phyloP scores from a whole-genome alignment of 805 yeast genomes.

The Barnettozyma salicaria region DNA sequence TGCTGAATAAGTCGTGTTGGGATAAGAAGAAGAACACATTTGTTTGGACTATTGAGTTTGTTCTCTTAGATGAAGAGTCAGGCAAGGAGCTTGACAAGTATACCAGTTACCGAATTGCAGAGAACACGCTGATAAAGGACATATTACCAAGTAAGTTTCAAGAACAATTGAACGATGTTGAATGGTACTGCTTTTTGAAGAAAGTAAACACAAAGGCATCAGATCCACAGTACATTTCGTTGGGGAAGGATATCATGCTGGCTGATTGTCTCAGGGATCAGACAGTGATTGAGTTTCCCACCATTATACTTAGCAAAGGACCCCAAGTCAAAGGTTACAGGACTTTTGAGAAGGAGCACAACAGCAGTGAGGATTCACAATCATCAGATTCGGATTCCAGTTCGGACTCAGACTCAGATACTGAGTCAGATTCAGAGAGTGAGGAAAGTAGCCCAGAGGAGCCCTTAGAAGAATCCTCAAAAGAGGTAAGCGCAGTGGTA shows the following conservation, averaged over 20 bases:
- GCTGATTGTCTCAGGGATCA: conserved; percentile 47
- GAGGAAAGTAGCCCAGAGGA: conserved; percentile 22
- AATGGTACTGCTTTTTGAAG: conserved; percentile 25
- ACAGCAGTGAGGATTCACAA: no score
- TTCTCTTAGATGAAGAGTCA: conserved; percentile 32
- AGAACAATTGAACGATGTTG: conserved; percentile 17
- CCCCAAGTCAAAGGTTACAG: conserved; percentile 26
- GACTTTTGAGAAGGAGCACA: conserved; percentile 9
- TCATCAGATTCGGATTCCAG: no score
- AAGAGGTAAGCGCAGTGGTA: no score
- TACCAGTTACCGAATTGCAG: conserved; percentile 32
- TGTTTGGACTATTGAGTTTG: conserved; percentile 81
- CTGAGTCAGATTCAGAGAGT: conserved; percentile 13
- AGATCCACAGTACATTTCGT: conserved; percentile 33
- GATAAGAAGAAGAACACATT: conserved; percentile 56
- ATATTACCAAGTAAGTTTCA: conserved; percentile 27
- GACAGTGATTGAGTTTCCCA: conserved; percentile 74
- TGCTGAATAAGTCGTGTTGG: conserved; percentile 60
- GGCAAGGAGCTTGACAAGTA: conserved; percentile 29
- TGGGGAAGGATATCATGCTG: conserved; percentile 34
- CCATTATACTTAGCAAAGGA: conserved; percentile 42
- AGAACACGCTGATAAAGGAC: conserved; percentile 26
- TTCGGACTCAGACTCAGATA: conserved; percentile 8
- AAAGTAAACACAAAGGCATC: conserved; percentile 27
- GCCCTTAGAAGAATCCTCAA: conserved; percentile 19